Conservation (phyloP, 169 alveolate genomes). For the Plasmodium sp. region DNA sequence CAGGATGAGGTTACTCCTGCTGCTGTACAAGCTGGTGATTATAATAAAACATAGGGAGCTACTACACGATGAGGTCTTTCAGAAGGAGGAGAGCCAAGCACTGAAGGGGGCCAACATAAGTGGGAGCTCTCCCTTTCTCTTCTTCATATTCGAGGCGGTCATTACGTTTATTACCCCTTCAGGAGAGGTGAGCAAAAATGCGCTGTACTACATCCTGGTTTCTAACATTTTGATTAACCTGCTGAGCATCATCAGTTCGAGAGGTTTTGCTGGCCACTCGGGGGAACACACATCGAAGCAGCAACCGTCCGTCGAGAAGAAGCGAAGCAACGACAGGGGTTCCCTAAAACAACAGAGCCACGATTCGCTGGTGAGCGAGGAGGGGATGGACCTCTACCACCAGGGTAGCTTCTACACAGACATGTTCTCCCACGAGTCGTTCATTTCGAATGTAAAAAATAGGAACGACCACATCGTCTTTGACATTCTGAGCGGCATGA, state of each 20-base stretch:
- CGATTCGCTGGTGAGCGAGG: background rate
- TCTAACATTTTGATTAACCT: constrained; percentile 26
- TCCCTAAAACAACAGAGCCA: background rate
- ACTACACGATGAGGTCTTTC: background rate
- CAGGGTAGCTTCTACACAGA: constrained; percentile 10
- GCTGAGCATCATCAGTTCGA: background rate
- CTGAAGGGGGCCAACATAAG: constrained; percentile 1
- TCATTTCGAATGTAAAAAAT: background rate
- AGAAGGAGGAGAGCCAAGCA: constrained; percentile 2
- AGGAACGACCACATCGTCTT: constrained; percentile 1
- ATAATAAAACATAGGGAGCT: constrained; percentile 35
- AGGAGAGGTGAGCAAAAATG: background rate
- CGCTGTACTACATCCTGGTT: constrained; percentile 11
- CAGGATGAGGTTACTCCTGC: constrained; percentile 9
- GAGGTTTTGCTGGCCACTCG: background rate
- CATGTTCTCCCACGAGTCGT: background rate
- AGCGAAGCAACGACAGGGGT: background rate
- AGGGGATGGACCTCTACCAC: background rate
- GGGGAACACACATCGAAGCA: background rate
- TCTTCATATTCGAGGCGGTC: constrained; percentile 35
- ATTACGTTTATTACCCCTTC: constrained; percentile 15
- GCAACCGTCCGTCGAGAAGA: background rate
- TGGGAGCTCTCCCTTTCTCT: constrained; percentile 29
- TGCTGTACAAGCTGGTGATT: constrained; percentile 33
- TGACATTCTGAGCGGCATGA: background rate